Evolutionary conservation across 352 stramenopile species (phyloP).

Genomic region (Phytophthora vignae): DNA sequence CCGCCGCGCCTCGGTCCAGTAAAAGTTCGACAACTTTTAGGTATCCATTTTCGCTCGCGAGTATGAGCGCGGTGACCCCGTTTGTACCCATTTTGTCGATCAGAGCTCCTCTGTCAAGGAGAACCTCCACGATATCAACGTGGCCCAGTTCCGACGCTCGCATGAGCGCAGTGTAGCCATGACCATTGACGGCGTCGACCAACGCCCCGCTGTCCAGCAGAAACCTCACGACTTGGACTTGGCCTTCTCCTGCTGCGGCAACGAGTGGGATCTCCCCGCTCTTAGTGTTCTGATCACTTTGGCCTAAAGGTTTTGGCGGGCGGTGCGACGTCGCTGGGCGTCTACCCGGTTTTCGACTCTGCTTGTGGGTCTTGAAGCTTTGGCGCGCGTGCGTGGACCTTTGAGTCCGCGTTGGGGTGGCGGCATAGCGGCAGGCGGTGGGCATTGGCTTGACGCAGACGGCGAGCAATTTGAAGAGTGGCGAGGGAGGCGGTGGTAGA

Average conservation of each 20-base stretch:
- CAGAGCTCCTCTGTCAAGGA: background rate
- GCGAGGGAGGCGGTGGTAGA: background rate
- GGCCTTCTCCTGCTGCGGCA: background rate
- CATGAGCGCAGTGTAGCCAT: background rate
- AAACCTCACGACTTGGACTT: background rate
- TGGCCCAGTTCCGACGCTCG: background rate
- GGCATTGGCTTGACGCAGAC: background rate
- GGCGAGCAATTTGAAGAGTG: background rate
- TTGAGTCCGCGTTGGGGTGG: background rate
- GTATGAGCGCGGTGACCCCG: slow-evolving; percentile 1
- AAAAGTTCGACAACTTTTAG: slow-evolving; percentile 1
- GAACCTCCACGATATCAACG: background rate
- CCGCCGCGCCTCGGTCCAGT: background rate
- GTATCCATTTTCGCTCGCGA: background rate
- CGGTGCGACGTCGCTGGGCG: background rate
- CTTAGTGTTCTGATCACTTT: background rate
- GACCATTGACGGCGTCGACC: background rate
- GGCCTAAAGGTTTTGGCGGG: background rate
- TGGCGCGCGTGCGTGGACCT: background rate
- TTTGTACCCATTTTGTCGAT: background rate
- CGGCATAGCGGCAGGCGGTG: background rate
- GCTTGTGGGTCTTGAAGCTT: background rate
- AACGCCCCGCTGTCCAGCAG: background rate
- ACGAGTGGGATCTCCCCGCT: background rate
- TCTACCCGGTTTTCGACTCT: background rate